phyloP scores from a whole-genome alignment of 768 basidiomycete species.

The Leccinum subtestaceum region DNA sequence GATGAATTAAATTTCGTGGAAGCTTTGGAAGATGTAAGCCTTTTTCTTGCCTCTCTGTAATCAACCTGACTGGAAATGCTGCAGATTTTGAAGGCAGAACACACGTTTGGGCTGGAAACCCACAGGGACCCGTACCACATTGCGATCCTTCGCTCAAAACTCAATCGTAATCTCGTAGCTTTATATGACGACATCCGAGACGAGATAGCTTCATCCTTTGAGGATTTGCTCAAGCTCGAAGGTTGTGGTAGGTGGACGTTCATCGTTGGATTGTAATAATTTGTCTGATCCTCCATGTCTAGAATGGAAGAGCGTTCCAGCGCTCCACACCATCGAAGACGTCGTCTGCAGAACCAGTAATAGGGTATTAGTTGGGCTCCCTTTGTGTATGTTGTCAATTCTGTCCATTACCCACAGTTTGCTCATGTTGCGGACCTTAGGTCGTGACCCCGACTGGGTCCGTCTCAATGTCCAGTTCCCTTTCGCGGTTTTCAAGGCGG shows the following conservation, averaged over 20 bases:
- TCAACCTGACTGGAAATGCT: background rate
- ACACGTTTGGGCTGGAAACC: constrained; percentile 37
- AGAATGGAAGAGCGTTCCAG: constrained; percentile 18
- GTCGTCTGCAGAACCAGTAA: constrained; percentile 10
- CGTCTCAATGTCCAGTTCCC: constrained; percentile 34
- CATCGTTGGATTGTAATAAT: background rate
- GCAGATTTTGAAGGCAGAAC: constrained; percentile 37
- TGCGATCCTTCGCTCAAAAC: constrained; percentile 26
- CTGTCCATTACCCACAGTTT: background rate
- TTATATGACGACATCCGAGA: constrained; percentile 41
- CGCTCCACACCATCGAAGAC: background rate
- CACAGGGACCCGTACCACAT: constrained; percentile 32
- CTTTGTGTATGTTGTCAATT: constrained; percentile 7
- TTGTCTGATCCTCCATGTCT: background rate
- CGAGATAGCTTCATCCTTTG: constrained; percentile 43
- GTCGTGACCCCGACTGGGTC: constrained; percentile 30
- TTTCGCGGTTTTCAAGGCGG: constrained; percentile 1
- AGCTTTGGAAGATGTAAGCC: constrained; percentile 11
- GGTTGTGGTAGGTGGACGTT: constrained; percentile 15
- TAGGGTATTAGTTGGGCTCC: constrained; percentile 17
- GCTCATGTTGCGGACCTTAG: background rate
- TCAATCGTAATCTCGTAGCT: constrained; percentile 38
- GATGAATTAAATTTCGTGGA: constrained; percentile 36
- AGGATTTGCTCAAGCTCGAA: constrained; percentile 32
- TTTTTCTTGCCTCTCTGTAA: background rate